These are phyloP conservation scores for Pseudogymnoascus sp. DNA, from an alignment of 2,329 filamentous ascomycete genomes.

Conservation along the genomic window DNA sequence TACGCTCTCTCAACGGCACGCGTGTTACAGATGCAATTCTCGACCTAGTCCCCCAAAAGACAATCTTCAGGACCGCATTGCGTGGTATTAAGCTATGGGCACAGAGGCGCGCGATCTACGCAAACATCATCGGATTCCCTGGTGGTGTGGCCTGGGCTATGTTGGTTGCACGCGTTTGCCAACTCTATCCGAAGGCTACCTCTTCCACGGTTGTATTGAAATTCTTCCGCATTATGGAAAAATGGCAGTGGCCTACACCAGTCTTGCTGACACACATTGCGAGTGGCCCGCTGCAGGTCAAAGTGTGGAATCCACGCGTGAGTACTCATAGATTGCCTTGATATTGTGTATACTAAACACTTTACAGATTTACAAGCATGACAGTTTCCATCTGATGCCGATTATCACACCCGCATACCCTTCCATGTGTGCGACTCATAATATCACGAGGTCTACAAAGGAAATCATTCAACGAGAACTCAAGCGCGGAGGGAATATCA, in stretches of 20 bases:
- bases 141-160: conserved; percentile 98
- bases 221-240: conserved; percentile 85
- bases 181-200: conserved; percentile 88
- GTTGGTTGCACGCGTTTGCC: conserved; percentile 90
- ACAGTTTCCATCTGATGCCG: conserved; percentile 87
- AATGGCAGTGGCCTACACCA: conserved; percentile 93
- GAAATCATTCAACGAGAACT: conserved; percentile 77
- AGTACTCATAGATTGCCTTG: conserved; percentile 16
- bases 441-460: conserved; percentile 80
- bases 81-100: conserved; percentile 96
- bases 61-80: conserved; percentile 80
- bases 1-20: conserved; percentile 87
- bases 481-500: conserved; percentile 65
- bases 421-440: conserved; percentile 96
- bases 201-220: conserved; percentile 83
- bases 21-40: conserved; percentile 91
- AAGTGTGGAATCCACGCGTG: conserved; percentile 91
- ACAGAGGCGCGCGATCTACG: conserved; percentile 83
- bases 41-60: conserved; percentile 76
- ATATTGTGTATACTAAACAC: conserved; percentile 18
- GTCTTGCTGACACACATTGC: conserved; percentile 84
- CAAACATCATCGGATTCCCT: conserved; percentile 92
- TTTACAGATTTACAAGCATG: conserved; percentile 30
- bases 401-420: conserved; percentile 97
- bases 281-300: conserved; percentile 68